phyloP scores from a whole-genome alignment of 192 early-diverging fungal species.

The Entomortierella lignicola region DNA sequence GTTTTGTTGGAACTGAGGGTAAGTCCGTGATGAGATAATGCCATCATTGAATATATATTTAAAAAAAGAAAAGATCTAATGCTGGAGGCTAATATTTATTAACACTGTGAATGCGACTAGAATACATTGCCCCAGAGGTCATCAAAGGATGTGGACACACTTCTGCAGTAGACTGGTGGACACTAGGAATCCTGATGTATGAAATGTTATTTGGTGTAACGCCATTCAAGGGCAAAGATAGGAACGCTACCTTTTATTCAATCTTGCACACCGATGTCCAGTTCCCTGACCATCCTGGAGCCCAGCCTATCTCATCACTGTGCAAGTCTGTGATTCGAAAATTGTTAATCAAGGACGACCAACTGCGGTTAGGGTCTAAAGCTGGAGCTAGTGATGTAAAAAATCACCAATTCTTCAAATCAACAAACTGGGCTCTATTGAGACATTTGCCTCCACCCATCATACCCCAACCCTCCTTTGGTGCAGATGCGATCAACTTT shows the following conservation, averaged over 20 bases:
- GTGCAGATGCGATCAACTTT: slow-evolving; percentile 79
- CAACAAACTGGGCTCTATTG: slow-evolving; percentile 92
- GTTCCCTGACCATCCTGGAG: slow-evolving; percentile 70
- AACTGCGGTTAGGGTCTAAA: slow-evolving; percentile 86
- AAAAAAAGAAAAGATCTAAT: too few species aligned
- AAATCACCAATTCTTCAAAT: slow-evolving; percentile 90
- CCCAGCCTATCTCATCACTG: slow-evolving; percentile 47
- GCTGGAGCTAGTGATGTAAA: slow-evolving; percentile 97
- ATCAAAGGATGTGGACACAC: slow-evolving; percentile 98
- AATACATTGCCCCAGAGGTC: slow-evolving; percentile 65
- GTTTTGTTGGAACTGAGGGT: slow-evolving; percentile 98
- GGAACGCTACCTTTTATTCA: slow-evolving; percentile 93
- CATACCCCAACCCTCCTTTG: slow-evolving; percentile 70
- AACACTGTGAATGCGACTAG: slow-evolving; percentile 1
- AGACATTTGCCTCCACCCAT: slow-evolving; percentile 90
- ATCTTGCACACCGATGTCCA: slow-evolving; percentile 86
- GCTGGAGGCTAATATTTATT: background rate
- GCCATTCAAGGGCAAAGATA: slow-evolving; percentile 94
- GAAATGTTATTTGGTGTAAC: slow-evolving; percentile 99
- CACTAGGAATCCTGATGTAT: slow-evolving; percentile 96
- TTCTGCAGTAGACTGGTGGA: slow-evolving; percentile 98
- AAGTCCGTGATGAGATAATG: slow-evolving; percentile 2
- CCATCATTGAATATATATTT: too few species aligned
- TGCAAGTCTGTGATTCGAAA: slow-evolving; percentile 86
- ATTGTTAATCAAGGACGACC: slow-evolving; percentile 92